A percentile compares a stretch with the other conserved stretches of the same genome.
Evolutionary conservation across 208 protist species (phyloP).

Genomic region (Leptomonas pyrrhocoris): DNA sequence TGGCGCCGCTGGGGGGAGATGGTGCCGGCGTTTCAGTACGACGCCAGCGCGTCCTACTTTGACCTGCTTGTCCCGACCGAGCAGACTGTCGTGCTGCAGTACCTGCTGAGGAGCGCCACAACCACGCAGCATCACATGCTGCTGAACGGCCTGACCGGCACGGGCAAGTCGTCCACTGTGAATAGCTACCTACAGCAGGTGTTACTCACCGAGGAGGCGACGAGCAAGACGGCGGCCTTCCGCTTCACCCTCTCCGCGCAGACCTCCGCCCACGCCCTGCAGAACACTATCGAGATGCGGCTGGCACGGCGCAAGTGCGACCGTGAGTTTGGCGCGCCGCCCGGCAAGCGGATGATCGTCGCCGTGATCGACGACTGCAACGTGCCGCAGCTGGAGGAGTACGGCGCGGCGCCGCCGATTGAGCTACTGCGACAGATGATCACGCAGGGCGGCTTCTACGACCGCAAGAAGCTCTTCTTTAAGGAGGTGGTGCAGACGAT

Average conservation of each 20-base stretch:
- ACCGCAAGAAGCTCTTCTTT: constrained; percentile 91
- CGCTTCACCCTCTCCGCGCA: constrained; percentile 92
- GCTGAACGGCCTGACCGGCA: constrained; percentile 93
- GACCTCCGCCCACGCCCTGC: constrained; percentile 88
- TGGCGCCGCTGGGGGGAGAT: constrained; percentile 85
- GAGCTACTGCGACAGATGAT: constrained; percentile 95
- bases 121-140: constrained; percentile 73
- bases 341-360: constrained; percentile 85
- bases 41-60: constrained; percentile 88
- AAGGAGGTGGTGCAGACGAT: constrained; percentile 92
- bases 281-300: constrained; percentile 94
- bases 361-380: constrained; percentile 96
- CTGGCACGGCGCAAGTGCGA: constrained; percentile 90
- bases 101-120: constrained; percentile 70
- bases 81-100: constrained; percentile 89
- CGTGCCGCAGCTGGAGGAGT: constrained; percentile 94
- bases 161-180: constrained; percentile 93
- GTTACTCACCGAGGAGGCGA: constrained; percentile 74
- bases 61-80: constrained; percentile 95
- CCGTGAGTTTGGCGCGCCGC: constrained; percentile 79
- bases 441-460: constrained; percentile 90
- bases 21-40: constrained; percentile 92
- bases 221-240: constrained; percentile 75
- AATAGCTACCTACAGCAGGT: constrained; percentile 76
- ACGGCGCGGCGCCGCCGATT: constrained; percentile 93